phyloP scores from a whole-genome alignment of 2,329 filamentous ascomycete species.

The Aaosphaeria pasadenensis region DNA sequence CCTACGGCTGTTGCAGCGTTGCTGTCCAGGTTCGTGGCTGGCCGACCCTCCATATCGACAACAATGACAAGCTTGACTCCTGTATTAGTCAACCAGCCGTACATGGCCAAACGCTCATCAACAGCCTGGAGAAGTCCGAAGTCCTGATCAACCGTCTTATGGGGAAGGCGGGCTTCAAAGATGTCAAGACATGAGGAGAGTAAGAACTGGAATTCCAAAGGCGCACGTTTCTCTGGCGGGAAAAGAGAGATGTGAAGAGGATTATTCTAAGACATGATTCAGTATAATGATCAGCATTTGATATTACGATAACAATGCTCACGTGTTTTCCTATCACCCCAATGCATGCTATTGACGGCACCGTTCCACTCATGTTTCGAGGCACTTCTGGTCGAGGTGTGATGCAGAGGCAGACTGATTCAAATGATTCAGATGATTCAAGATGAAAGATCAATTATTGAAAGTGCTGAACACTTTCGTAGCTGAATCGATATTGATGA shows the following conservation, averaged over 20 bases:
- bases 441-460: too few relatives aligned
- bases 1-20: slow-evolving; percentile 55
- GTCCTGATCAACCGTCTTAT: slow-evolving; percentile 74
- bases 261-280: slow-evolving; percentile 68
- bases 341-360: slow-evolving; percentile 82
- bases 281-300: slow-evolving; percentile 1
- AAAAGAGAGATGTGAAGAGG: slow-evolving; percentile 92
- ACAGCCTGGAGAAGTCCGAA: slow-evolving; percentile 89
- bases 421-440: too few relatives aligned
- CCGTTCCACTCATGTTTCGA: slow-evolving; percentile 45
- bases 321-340: slow-evolving; percentile 93
- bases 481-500: slow-evolving; percentile 22
- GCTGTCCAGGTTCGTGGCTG: slow-evolving; percentile 36
- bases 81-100: slow-evolving; percentile 96
- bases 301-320: slow-evolving; percentile 26
- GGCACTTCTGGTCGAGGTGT: neutral
- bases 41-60: slow-evolving; percentile 81
- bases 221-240: slow-evolving; percentile 67
- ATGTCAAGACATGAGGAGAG: slow-evolving; percentile 90
- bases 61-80: slow-evolving; percentile 87
- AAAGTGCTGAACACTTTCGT: slow-evolving; percentile 3
- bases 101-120: slow-evolving; percentile 88
- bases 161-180: slow-evolving; percentile 79
- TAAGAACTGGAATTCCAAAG: slow-evolving; percentile 88
- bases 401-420: too few relatives aligned